Percentiles rank a stretch among this genome's conserved stretches.
Conservation (phyloP, 768 basidiomycete genomes). For the Lactarius psammicola region DNA sequence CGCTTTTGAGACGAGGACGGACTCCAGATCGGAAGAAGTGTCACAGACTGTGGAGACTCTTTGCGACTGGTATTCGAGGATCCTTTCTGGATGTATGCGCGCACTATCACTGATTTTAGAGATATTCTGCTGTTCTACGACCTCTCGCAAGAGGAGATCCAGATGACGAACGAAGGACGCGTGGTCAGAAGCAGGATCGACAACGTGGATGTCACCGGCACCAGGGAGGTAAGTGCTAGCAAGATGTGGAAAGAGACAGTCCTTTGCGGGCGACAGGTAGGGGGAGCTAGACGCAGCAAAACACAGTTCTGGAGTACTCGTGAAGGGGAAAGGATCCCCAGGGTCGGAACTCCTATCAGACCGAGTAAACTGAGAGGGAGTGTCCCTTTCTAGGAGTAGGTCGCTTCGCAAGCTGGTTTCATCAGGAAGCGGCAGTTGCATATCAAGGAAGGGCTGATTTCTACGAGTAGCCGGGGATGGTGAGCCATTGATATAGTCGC, state of each 20-base stretch:
- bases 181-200: not conserved
- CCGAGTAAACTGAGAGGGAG: not conserved
- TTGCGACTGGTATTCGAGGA: not conserved
- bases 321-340: not conserved
- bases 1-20: not conserved
- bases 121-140: conserved; percentile 1
- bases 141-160: conserved; percentile 7
- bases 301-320: conserved; percentile 22
- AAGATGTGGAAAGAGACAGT: not conserved
- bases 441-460: not conserved
- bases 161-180: conserved; percentile 4
- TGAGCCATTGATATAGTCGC: not conserved
- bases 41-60: not conserved
- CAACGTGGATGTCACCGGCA: not conserved
- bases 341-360: not conserved
- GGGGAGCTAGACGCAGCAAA: conserved; percentile 20
- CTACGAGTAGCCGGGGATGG: not conserved
- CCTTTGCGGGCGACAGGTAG: not conserved
- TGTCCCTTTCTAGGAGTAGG: not conserved
- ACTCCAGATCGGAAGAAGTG: not conserved
- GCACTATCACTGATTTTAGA: not conserved
- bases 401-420: not conserved
- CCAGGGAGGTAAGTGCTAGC: not conserved
- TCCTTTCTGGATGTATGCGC: conserved; percentile 8
- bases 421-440: not conserved